These are phyloP conservation scores for Acacia concinna DNA, from an alignment of 331 rosid species.

Conservation along the genomic window DNA sequence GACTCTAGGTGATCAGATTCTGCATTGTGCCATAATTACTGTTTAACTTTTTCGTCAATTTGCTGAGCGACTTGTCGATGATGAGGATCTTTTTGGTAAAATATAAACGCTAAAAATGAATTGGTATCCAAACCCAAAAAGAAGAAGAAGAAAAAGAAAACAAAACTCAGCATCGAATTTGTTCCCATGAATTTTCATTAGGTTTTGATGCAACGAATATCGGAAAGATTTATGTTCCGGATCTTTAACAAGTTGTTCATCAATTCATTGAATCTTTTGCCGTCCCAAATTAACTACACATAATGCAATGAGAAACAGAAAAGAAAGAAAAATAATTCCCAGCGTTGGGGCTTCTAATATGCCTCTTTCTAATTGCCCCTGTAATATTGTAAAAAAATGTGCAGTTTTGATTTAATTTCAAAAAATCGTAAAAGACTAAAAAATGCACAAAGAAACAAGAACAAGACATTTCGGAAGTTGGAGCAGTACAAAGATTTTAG, in stretches of 20 bases:
- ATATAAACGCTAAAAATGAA: background rate
- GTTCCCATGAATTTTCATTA: slow-evolving; percentile 10
- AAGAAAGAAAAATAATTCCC: background rate
- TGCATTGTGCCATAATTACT: background rate
- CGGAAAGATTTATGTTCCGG: background rate
- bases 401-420: no score
- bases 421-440: no score
- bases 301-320: background rate
- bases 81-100: background rate
- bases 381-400: no score
- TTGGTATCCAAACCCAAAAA: background rate
- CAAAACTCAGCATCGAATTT: background rate
- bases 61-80: background rate
- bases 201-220: background rate
- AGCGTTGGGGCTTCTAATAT: no score
- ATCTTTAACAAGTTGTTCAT: background rate
- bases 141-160: background rate
- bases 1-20: slow-evolving; percentile 32
- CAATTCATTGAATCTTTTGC: background rate
- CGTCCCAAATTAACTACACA: background rate
- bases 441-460: no score
- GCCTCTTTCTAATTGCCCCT: no score
- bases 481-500: no score
- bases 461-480: no score
- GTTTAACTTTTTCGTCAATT: background rate